Base-by-base conservation (phyloP, 108 stramenopile species). In the Fistulifera pelliculosa region DNA sequence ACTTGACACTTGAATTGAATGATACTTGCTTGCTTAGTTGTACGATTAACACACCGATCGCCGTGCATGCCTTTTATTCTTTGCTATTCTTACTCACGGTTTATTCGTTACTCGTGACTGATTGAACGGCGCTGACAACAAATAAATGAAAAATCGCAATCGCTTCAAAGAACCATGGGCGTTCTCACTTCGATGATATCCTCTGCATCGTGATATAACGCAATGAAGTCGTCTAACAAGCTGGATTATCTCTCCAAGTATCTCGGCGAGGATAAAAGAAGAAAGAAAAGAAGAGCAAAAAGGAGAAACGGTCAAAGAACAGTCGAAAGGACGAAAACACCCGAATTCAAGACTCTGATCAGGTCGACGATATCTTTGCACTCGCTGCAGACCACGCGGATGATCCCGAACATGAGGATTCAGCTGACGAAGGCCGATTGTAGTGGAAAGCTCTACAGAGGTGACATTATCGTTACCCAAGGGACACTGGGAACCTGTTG, bases 181-280 rank as follows among this genome's bases (percentile, higher is more conserved):
- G n/a, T n/a, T n/a, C n/a, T n/a, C n/a, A n/a, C n/a, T n/a, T n/a
- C n/a, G n/a, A n/a, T n/a, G n/a, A n/a, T n/a, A n/a, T n/a, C n/a
- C n/a, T n/a, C n/a, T n/a, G n/a, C n/a, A n/a, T n/a, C n/a, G n/a
- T 35, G 3, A 6, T 35, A 35, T 35, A 35, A 35, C 54, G 38
- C 5, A 38, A 41, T 16, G 35, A 48, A 8, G 54, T 41, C 54
- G 22, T 56, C 64, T 22, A 67, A 60, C 47, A 79, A 79, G 56
- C 59, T 79, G 14, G 73, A 53, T 18, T 79, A 79, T 49, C 62
- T 79, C 19, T 75, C 77, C 57, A 79, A 79, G 54, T 79, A 79
- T 49, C 43, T 45, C 11, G 28, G 21, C 15, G 56, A 61, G 13
- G 49, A 57, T 25, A 66, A 56, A 35, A 8, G 44, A 57, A 27